Percentiles rank a stretch among this genome's conserved stretches.
Evolutionary conservation across 1,284 basidiomycete species (phyloP).

Genomic region (Naganishia albida): DNA sequence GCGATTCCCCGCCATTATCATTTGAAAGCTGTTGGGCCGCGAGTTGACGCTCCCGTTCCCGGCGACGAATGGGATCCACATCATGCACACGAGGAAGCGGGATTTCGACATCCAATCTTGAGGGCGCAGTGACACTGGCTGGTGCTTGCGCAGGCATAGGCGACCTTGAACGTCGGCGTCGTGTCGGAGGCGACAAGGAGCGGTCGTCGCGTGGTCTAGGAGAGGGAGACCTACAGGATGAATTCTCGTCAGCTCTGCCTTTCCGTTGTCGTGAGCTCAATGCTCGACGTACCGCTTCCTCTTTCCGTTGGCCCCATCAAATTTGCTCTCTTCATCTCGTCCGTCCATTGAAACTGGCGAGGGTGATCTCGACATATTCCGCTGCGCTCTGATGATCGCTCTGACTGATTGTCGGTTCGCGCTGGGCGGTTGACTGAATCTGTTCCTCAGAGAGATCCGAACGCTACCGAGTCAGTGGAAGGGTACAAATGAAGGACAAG

Average conservation of each 20-base stretch:
- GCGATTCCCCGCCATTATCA: constrained; percentile 49
- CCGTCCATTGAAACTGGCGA: constrained; percentile 26
- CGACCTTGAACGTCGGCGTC: constrained; percentile 48
- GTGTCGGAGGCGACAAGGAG: constrained; percentile 50
- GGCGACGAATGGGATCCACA: constrained; percentile 72
- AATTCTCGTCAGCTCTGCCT: constrained; percentile 6
- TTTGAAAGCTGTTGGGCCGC: constrained; percentile 71
- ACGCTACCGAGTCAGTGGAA: no score
- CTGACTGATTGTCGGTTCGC: no score
- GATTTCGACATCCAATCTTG: constrained; percentile 41
- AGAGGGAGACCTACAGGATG: constrained; percentile 44
- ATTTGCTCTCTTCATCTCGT: constrained; percentile 19
- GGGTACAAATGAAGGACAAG: no score
- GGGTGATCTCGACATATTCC: constrained; percentile 30
- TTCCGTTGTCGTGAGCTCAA: background rate
- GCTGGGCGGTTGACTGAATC: no score
- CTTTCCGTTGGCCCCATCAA: constrained; percentile 42
- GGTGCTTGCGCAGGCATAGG: constrained; percentile 29
- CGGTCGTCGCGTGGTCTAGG: constrained; percentile 41
- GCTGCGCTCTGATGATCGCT: background rate
- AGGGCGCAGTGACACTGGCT: constrained; percentile 4
- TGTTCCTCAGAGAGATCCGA: no score
- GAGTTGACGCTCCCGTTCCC: constrained; percentile 74
- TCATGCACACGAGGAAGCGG: constrained; percentile 67
- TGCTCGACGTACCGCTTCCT: constrained; percentile 48